Percentiles rank a stretch among this genome's conserved stretches.
These are phyloP conservation scores for Hibiscus tridactylites DNA, from an alignment of 345 rosid genomes.

Conservation along the genomic window DNA sequence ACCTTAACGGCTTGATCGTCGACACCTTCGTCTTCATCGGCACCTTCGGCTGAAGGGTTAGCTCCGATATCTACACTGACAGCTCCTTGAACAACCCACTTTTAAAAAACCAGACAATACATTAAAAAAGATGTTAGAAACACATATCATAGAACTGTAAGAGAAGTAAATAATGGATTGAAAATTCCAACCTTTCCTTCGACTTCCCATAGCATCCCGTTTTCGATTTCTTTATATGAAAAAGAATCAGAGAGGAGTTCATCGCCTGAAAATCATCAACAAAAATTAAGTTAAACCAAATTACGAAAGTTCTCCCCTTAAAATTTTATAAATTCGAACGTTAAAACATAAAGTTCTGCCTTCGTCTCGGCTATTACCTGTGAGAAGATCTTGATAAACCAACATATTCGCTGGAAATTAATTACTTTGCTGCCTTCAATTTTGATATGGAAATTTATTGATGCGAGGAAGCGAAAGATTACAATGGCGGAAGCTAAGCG, in stretches of 20 bases:
- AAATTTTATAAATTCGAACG: no score
- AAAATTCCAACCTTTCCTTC: conserved; percentile 56
- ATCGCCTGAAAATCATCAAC: conserved; percentile 31
- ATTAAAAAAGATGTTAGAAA: no score
- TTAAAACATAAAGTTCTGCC: no score
- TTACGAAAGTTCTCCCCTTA: no score
- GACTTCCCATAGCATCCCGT: conserved; percentile 75
- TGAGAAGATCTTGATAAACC: conserved; percentile 13
- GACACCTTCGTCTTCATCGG: conserved; percentile 65
- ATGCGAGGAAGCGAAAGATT: no score
- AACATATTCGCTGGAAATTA: not conserved
- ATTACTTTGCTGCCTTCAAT: no score
- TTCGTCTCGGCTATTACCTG: not conserved
- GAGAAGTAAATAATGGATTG: no score
- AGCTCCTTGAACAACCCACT: conserved; percentile 85
- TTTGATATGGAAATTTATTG: no score
- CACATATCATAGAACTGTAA: no score
- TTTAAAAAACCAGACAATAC: conserved; percentile 5
- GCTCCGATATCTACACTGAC: conserved; percentile 70
- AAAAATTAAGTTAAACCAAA: not conserved
- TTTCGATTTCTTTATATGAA: conserved; percentile 59
- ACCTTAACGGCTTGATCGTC: conserved; percentile 76
- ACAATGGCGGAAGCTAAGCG: no score
- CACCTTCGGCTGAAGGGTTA: conserved; percentile 88
- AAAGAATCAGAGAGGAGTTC: conserved; percentile 92